phyloP scores from a whole-genome alignment of 495 filamentous ascomycete species.

The Aspergillus funiculosus region DNA sequence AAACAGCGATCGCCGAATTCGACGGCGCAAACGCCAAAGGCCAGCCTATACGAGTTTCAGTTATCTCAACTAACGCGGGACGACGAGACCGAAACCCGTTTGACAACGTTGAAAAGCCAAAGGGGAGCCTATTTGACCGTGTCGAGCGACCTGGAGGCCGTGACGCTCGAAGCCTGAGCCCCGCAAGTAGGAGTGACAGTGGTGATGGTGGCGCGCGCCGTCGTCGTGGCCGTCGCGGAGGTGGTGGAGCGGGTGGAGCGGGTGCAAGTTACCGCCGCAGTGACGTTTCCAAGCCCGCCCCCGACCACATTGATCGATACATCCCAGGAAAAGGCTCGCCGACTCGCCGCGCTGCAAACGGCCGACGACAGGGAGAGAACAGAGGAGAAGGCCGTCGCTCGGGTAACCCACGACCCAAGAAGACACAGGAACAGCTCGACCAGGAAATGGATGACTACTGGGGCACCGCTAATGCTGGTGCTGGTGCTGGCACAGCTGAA shows the following conservation, averaged over 20 bases:
- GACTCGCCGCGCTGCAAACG: slow-evolving; percentile 34
- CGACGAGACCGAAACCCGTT: slow-evolving; percentile 51
- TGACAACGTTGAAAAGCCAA: slow-evolving; percentile 56
- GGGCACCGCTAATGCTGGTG: slow-evolving; percentile 39
- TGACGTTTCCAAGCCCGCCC: slow-evolving; percentile 62
- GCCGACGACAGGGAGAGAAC: slow-evolving; percentile 46
- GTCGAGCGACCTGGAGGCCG: slow-evolving; percentile 48
- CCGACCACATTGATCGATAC: slow-evolving; percentile 77
- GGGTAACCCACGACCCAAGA: slow-evolving; percentile 60
- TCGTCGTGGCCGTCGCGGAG: slow-evolving; percentile 44
- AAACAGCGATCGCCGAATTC: slow-evolving; percentile 69
- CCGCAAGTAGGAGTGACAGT: slow-evolving; percentile 27
- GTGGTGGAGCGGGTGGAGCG: slow-evolving; percentile 28
- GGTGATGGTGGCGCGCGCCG: slow-evolving; percentile 24
- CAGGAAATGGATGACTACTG: slow-evolving; percentile 97
- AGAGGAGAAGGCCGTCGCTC: slow-evolving; percentile 34
- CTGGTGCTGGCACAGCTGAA: slow-evolving; percentile 25
- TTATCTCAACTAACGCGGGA: slow-evolving; percentile 48
- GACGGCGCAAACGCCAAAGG: slow-evolving; percentile 90
- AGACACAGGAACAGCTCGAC: slow-evolving; percentile 90
- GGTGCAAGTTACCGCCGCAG: slow-evolving; percentile 41
- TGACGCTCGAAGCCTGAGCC: slow-evolving; percentile 38
- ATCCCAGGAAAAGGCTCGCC: slow-evolving; percentile 55
- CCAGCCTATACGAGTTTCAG: slow-evolving; percentile 78
- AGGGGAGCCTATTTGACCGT: slow-evolving; percentile 69